Evolutionary conservation across 768 basidiomycete genomes (phyloP).

Genomic region (Boletellus ananas): DNA sequence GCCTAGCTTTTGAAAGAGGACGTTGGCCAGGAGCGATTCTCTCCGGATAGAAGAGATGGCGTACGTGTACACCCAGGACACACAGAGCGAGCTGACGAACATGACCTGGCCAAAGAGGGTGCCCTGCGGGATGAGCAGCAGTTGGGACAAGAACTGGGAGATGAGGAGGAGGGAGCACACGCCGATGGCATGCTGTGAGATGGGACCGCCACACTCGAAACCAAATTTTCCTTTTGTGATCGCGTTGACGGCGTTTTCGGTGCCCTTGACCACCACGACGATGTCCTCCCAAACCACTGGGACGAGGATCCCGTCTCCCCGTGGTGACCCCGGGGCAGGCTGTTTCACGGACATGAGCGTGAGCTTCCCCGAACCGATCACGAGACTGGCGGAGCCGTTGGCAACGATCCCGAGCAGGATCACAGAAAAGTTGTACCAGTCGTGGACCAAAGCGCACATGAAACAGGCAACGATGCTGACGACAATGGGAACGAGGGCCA

Average conservation of each 20-base stretch:
- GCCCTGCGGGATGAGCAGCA: conserved; percentile 32
- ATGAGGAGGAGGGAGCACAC: conserved; percentile 27
- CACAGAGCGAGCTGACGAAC: conserved; percentile 30
- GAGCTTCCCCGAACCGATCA: conserved; percentile 26
- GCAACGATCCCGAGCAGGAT: conserved; percentile 31
- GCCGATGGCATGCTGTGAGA: conserved; percentile 11
- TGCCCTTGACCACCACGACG: conserved; percentile 27
- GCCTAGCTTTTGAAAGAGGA: background rate
- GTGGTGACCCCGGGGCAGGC: conserved; percentile 13
- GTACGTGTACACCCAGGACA: conserved; percentile 34
- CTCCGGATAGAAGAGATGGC: background rate
- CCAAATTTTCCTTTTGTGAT: conserved; percentile 29
- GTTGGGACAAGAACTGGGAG: conserved; percentile 29
- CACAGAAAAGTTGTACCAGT: conserved; percentile 31
- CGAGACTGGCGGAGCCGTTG: conserved; percentile 24
- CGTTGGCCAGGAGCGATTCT: background rate
- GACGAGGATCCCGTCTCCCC: conserved; percentile 24
- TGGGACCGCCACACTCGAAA: conserved; percentile 8
- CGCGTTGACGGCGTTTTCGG: conserved; percentile 24
- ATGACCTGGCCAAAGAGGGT: conserved; percentile 33
- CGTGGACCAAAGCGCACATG: conserved; percentile 21
- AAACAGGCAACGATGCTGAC: conserved; percentile 21
- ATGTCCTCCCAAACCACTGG: conserved; percentile 15
- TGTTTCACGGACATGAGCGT: conserved; percentile 5
- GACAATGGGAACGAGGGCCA: conserved; percentile 24